phyloP scores from a whole-genome alignment of 1,284 basidiomycete species.

The Apiotrichum domesticum region DNA sequence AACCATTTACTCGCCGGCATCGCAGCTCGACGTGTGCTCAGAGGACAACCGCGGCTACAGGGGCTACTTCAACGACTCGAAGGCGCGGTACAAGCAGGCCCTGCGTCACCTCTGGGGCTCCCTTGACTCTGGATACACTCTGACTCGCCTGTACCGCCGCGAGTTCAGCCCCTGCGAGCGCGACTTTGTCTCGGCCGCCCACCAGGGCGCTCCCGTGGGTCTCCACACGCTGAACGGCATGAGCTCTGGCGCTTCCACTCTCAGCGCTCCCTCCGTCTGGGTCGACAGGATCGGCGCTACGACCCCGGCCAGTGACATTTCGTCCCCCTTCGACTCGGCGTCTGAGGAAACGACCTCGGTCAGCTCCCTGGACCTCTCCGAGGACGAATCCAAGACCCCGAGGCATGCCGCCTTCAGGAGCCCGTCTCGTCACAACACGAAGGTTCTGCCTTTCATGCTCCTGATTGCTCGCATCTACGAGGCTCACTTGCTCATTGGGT shows the following conservation, averaged over 20 bases:
- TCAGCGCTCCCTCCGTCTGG: neutral
- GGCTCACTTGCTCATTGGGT: constrained; percentile 37
- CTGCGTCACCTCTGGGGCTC: constrained; percentile 36
- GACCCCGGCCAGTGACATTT: constrained; percentile 12
- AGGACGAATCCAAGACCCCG: constrained; percentile 12
- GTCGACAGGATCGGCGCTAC: constrained; percentile 1
- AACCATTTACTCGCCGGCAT: constrained; percentile 41
- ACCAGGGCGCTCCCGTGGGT: constrained; percentile 7
- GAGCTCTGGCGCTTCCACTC: neutral
- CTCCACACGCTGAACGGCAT: constrained; percentile 4
- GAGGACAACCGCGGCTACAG: constrained; percentile 18
- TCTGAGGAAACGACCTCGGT: constrained; percentile 15
- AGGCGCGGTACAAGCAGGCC: constrained; percentile 39
- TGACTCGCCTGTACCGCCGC: constrained; percentile 20
- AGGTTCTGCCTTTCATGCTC: constrained; percentile 12
- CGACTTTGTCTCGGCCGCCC: constrained; percentile 9
- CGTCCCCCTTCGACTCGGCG: constrained; percentile 4
- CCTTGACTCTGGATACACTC: constrained; percentile 32
- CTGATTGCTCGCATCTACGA: constrained; percentile 29
- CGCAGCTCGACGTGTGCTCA: constrained; percentile 39
- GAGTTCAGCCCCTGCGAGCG: constrained; percentile 12
- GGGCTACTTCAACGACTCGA: constrained; percentile 29
- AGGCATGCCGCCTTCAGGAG: neutral
- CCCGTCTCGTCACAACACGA: neutral
- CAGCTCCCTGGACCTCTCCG: constrained; percentile 12